Evolutionary conservation across 768 basidiomycete species (phyloP).

Genomic region (Mycena haematopus): DNA sequence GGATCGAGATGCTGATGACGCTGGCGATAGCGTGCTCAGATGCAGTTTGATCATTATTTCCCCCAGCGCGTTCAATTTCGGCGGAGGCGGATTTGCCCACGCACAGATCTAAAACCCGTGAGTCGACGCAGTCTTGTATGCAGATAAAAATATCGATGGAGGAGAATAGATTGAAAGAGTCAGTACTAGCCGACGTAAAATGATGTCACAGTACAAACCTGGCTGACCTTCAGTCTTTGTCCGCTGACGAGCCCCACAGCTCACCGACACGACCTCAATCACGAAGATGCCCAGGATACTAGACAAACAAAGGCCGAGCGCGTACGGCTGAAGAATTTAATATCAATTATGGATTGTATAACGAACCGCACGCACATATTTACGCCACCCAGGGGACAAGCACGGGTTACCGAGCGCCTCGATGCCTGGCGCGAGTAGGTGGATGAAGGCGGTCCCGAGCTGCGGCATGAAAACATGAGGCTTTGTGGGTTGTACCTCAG

Average conservation of each 20-base stretch:
- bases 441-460: constrained; percentile 67
- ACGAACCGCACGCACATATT: constrained; percentile 63
- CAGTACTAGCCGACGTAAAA: neutral
- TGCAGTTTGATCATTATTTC: neutral
- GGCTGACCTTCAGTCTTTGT: neutral
- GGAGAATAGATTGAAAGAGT: neutral
- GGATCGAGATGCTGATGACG: constrained; percentile 83
- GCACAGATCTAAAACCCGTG: neutral
- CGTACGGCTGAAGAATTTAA: constrained; percentile 64
- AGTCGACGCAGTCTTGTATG: neutral
- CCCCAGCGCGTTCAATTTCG: neutral
- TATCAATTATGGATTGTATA: neutral
- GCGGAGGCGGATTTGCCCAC: neutral
- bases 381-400: constrained; percentile 69
- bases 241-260: constrained; percentile 78
- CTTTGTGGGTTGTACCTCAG: neutral
- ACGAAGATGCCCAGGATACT: constrained; percentile 88
- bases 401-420: constrained; percentile 75
- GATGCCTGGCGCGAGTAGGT: constrained; percentile 78
- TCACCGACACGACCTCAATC: constrained; percentile 73
- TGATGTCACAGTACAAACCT: neutral
- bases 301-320: constrained; percentile 79
- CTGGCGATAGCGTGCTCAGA: constrained; percentile 55
- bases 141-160: too few relatives aligned
- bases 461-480: constrained; percentile 58